These are phyloP conservation scores for Pythium angustatum DNA, from an alignment of 352 stramenopile genomes.

Conservation along the genomic window DNA sequence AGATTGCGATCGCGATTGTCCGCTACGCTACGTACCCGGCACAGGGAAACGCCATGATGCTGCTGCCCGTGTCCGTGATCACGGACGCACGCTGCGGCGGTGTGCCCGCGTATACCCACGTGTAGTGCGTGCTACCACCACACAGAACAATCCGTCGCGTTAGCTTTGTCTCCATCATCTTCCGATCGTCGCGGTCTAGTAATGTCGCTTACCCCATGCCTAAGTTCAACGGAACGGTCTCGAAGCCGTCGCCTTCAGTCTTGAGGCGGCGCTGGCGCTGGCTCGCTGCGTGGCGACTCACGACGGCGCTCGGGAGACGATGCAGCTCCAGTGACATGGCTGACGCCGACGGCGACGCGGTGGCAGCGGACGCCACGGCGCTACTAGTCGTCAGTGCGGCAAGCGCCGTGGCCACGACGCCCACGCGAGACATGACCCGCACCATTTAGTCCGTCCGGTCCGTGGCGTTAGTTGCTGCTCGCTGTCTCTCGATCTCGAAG, in stretches of 20 bases:
- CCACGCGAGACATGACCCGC: background rate
- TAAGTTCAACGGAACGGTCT: constrained; percentile 64
- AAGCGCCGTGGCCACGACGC: constrained; percentile 1
- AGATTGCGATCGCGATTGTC: background rate
- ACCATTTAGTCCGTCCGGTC: constrained; percentile 10
- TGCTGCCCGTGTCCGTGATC: constrained; percentile 82
- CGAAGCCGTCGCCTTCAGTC: constrained; percentile 39
- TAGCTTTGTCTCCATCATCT: background rate
- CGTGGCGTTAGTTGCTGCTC: too few relatives aligned
- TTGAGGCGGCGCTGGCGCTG: constrained; percentile 39
- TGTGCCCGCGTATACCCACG: constrained; percentile 80
- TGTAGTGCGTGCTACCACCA: constrained; percentile 70
- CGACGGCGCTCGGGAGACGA: constrained; percentile 6
- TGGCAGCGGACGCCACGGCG: background rate
- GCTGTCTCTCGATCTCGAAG: too few relatives aligned
- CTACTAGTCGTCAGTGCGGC: background rate
- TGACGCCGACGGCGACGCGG: background rate
- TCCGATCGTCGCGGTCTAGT: background rate
- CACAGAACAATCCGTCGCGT: constrained; percentile 2
- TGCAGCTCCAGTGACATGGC: constrained; percentile 28
- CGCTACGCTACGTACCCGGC: constrained; percentile 43
- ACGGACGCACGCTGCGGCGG: constrained; percentile 80
- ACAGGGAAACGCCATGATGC: constrained; percentile 81
- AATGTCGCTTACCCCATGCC: constrained; percentile 53
- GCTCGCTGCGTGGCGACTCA: constrained; percentile 43